Percentiles rank a stretch among this genome's conserved stretches.
These are phyloP conservation scores for Nymphaea thermarum DNA, from an alignment of 164 flowering plant species.

Conservation along the genomic window DNA sequence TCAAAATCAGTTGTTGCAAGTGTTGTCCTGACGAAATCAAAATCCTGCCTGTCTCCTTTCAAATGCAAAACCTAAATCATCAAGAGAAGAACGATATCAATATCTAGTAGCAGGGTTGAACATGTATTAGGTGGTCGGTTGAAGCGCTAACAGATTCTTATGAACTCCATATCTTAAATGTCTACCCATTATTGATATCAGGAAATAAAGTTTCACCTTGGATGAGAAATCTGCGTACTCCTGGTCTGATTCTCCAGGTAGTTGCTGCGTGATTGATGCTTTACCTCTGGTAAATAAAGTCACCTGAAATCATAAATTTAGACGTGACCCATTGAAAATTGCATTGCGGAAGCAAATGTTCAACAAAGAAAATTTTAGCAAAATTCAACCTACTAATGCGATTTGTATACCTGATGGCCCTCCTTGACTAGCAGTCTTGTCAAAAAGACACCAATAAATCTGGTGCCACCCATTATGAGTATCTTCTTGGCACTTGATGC, in stretches of 20 bases:
- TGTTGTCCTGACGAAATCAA: slow-evolving; percentile 71
- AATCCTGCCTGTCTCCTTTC: slow-evolving; percentile 97
- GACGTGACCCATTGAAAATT: no score
- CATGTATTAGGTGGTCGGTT: no score
- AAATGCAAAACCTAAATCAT: slow-evolving; percentile 64
- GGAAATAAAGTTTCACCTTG: not conserved
- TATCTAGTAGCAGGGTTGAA: no score
- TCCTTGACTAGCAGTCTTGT: slow-evolving; percentile 85
- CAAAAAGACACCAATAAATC: slow-evolving; percentile 87
- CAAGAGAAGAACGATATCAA: not conserved
- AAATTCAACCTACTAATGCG: not conserved
- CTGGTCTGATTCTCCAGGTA: slow-evolving; percentile 77
- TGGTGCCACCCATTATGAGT: slow-evolving; percentile 96
- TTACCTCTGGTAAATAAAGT: slow-evolving; percentile 94
- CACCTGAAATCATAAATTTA: slow-evolving; percentile 27
- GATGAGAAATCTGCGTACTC: slow-evolving; percentile 67
- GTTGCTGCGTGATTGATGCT: slow-evolving; percentile 77
- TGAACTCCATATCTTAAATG: no score
- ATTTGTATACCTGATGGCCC: slow-evolving; percentile 60
- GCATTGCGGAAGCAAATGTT: no score
- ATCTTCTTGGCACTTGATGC: slow-evolving; percentile 78
- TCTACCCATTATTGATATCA: no score
- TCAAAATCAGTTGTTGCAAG: slow-evolving; percentile 87
- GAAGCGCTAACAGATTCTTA: no score
- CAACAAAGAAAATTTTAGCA: not conserved